phyloP scores from a whole-genome alignment of 306 rosid genomes.

The apple (Malus domestica) region DNA sequence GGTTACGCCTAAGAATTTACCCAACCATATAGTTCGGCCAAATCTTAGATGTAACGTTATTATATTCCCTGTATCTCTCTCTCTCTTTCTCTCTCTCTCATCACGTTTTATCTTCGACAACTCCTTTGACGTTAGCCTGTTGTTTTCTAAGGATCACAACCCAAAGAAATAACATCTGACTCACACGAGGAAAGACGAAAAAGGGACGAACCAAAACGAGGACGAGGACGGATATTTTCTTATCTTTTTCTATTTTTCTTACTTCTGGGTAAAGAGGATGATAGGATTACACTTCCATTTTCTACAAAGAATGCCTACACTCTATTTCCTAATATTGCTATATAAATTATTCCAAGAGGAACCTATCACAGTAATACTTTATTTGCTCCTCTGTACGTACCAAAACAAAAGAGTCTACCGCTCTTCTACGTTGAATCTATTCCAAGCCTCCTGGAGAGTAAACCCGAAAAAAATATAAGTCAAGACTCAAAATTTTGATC shows the following conservation, averaged over 20 bases:
- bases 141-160: no score
- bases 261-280: background rate
- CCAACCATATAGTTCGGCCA: no score
- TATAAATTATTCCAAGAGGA: background rate
- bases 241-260: background rate
- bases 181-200: no score
- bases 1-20: no score
- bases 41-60: no score
- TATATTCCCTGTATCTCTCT: no score
- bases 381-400: background rate
- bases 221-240: background rate
- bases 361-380: background rate
- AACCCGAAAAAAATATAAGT: background rate
- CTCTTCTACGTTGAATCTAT: conserved; percentile 80
- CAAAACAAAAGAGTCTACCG: conserved; percentile 22
- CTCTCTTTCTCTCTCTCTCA: no score
- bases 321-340: background rate
- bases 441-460: conserved; percentile 84
- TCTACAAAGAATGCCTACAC: conserved; percentile 1
- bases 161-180: no score
- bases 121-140: no score
- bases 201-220: background rate
- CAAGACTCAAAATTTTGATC: background rate
- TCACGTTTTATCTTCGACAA: no score
- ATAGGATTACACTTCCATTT: background rate